Evolutionary conservation across 2,329 filamentous ascomycete genomes (phyloP), one percentile per base, ranked within the genome.

Genomic region (Fusarium vanettenii): DNA sequence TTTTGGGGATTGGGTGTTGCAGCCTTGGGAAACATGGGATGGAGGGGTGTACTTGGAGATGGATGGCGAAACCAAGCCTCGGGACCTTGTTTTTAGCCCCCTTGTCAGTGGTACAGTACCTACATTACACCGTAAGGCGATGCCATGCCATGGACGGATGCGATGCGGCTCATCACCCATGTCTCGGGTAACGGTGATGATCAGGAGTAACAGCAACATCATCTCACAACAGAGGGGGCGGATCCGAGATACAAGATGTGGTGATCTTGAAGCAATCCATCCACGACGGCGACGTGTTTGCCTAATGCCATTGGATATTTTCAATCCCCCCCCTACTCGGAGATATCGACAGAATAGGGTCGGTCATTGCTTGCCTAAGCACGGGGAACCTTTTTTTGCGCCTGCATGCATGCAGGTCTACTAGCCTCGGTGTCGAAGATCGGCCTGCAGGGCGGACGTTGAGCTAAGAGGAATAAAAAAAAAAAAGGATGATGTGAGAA

Each of bases 121-220:
- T 48, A 25, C 43, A 18, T 48, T 48, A 48, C 43, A 48, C 43
- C 43, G 22, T 48, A 48, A 48, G 52, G 27, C n/a, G 31, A 59
- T 59, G 45, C 25, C 7, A 48, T 48, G 43, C 41, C n/a, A 45
- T 48, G 43, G 43, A 25, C 43, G 43, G 43, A 18, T 48, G 43
- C 22, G 43, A 52, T 52, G 41, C 37, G 41, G 52, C 50, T 72
- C 29, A 27, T 50, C n/a, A 66, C 18, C 65, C 37, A 43, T 60
- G 59, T 50, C 66, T 66, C 59, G 52, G 59, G 37, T 73, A 52
- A 52, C 48, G 48, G 62, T 61, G 55, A 75, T 63, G 57, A 64
- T 64, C 61, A 69, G 35, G 50, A 41, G 60, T 9, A 63, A n/a
- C 57, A 61, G 11, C 59, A 74, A 68, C 63, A 45, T 25, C 41